Conservation (phyloP, 2,329 filamentous ascomycete genomes). For the Scorias spongiosa region DNA sequence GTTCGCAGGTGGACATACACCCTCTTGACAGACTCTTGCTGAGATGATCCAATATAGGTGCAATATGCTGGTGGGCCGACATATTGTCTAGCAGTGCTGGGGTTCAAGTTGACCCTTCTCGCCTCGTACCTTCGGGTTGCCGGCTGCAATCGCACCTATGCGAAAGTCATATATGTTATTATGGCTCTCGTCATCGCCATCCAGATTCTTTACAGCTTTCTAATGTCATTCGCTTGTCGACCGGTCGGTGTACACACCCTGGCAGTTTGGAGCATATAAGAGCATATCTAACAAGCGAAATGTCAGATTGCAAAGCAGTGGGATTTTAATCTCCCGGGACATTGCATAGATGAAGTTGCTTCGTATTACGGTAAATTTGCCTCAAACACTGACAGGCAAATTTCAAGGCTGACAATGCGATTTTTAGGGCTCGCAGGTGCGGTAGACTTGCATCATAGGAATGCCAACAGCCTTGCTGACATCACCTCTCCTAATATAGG, state of each 20-base stretch:
- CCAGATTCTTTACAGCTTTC: slow-evolving; percentile 5
- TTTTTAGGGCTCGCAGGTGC: too few species aligned
- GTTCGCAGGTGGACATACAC: background rate
- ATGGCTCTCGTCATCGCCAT: slow-evolving; percentile 4
- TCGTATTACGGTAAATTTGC: slow-evolving; percentile 4
- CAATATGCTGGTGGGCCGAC: slow-evolving; percentile 6
- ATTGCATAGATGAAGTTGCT: slow-evolving; percentile 5
- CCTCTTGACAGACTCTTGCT: too few species aligned
- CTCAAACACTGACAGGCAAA: too few species aligned
- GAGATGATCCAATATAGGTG: background rate
- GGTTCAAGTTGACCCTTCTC: slow-evolving; percentile 6
- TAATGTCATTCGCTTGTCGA: slow-evolving; percentile 6
- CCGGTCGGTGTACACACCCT: background rate
- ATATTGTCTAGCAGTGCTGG: slow-evolving; percentile 6
- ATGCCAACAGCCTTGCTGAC: too few species aligned
- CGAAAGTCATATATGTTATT: slow-evolving; percentile 2
- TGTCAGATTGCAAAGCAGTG: slow-evolving; percentile 5
- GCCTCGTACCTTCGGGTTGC: slow-evolving; percentile 5
- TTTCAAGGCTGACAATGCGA: too few species aligned
- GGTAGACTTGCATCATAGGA: too few species aligned
- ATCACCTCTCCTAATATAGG: background rate
- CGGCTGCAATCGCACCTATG: slow-evolving; percentile 6
- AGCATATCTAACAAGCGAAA: background rate
- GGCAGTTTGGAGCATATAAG: background rate
- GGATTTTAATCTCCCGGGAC: slow-evolving; percentile 4